These are phyloP conservation scores for Aquilaria sinensis DNA, from an alignment of 345 rosid genomes.

Conservation along the genomic window DNA sequence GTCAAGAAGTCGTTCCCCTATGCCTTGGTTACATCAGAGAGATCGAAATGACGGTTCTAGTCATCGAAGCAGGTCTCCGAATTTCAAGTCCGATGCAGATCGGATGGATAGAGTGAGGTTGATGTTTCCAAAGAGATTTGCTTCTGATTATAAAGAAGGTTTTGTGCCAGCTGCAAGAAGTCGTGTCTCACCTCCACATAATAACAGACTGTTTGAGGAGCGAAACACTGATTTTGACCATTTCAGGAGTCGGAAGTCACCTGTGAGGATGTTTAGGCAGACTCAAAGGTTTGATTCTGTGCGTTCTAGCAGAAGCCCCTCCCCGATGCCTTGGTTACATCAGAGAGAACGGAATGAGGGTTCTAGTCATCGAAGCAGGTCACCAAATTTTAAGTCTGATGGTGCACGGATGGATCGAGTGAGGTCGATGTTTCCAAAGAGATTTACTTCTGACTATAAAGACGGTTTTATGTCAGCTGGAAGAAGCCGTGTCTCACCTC, in stretches of 20 bases:
- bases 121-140: conserved; percentile 38
- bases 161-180: conserved; percentile 30
- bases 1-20: conserved; percentile 46
- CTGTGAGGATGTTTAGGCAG: conserved; percentile 24
- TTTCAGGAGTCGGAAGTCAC: conserved; percentile 34
- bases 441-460: conserved; percentile 26
- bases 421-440: conserved; percentile 39
- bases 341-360: conserved; percentile 27
- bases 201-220: conserved; percentile 31
- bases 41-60: conserved; percentile 29
- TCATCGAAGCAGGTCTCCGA: conserved; percentile 37
- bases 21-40: conserved; percentile 19
- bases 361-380: conserved; percentile 33
- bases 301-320: conserved; percentile 23
- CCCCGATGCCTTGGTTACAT: conserved; percentile 26
- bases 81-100: conserved; percentile 22
- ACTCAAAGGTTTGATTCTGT: conserved; percentile 31
- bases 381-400: conserved; percentile 33
- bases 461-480: conserved; percentile 31
- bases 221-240: conserved; percentile 24
- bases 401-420: conserved; percentile 25
- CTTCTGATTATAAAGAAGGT: conserved; percentile 26
- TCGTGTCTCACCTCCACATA: conserved; percentile 27
- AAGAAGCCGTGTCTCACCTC: conserved; percentile 28
- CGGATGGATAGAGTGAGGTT: conserved; percentile 31